phyloP scores from a whole-genome alignment of 345 rosid species.

The Citrus sinensis region DNA sequence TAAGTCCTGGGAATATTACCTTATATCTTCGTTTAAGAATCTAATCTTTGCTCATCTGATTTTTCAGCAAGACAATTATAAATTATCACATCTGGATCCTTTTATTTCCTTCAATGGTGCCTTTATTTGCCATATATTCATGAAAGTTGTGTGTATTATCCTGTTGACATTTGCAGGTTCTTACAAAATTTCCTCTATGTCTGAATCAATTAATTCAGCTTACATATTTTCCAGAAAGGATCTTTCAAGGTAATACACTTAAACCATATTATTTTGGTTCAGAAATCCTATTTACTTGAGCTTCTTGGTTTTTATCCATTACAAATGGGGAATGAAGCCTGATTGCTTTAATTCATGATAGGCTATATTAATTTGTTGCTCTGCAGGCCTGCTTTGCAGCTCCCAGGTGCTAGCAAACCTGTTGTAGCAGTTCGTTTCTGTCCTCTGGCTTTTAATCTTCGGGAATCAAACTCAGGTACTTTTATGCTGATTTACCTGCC shows the following conservation, averaged over 20 bases:
- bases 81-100: neutral
- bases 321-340: neutral
- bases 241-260: slow-evolving; percentile 66
- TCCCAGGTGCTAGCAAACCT: slow-evolving; percentile 93
- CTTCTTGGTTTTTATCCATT: neutral
- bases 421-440: slow-evolving; percentile 88
- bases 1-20: neutral
- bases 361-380: neutral
- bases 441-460: slow-evolving; percentile 60
- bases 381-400: slow-evolving; percentile 79
- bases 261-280: neutral
- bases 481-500: neutral
- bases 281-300: neutral
- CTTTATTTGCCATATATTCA: slow-evolving; percentile 1
- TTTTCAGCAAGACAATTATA: neutral
- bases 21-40: neutral
- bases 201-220: slow-evolving; percentile 69
- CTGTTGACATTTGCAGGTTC: slow-evolving; percentile 51
- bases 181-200: slow-evolving; percentile 54
- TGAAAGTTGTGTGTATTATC: neutral
- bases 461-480: slow-evolving; percentile 63
- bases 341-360: neutral
- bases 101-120: neutral
- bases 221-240: slow-evolving; percentile 84
- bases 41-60: neutral